These are phyloP conservation scores for Medicago ruthenica DNA, from an alignment of 306 rosid genomes.

Conservation along the genomic window DNA sequence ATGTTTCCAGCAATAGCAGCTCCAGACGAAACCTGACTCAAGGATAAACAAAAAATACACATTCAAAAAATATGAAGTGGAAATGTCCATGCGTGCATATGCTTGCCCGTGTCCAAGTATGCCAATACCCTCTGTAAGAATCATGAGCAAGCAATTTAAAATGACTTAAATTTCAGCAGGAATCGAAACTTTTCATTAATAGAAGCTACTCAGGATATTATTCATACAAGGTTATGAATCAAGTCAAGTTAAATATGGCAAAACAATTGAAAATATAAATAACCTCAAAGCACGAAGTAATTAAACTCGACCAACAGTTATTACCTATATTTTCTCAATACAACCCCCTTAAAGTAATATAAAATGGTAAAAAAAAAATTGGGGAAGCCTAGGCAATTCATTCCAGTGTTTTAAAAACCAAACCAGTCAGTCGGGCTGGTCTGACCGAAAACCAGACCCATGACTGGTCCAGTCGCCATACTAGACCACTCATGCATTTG, in stretches of 20 bases:
- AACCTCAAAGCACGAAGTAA: constrained; percentile 4
- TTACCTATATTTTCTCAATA: constrained; percentile 8
- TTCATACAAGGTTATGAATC: constrained; percentile 19
- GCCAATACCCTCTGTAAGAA: constrained; percentile 13
- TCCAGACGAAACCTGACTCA: constrained; percentile 77
- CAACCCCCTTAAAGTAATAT: background rate
- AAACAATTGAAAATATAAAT: constrained; percentile 31
- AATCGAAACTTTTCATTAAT: constrained; percentile 20
- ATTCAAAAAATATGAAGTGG: constrained; percentile 17
- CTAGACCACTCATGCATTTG: background rate
- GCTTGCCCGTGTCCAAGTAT: constrained; percentile 14
- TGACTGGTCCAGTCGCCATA: background rate
- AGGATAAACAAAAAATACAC: constrained; percentile 29
- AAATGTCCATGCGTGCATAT: constrained; percentile 20
- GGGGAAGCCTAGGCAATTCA: constrained; percentile 13
- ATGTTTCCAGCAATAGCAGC: constrained; percentile 70
- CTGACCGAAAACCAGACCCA: background rate
- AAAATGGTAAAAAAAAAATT: background rate
- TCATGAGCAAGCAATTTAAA: background rate
- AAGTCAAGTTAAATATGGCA: constrained; percentile 12
- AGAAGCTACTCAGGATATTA: constrained; percentile 7
- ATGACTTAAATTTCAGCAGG: constrained; percentile 19
- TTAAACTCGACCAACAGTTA: constrained; percentile 1
- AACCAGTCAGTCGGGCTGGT: no score
- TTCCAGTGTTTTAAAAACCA: background rate